Percentiles rank a stretch among this genome's conserved stretches.
Evolutionary conservation across 163 green algal genomes (phyloP).

Genomic region (Chloromonas sp.): DNA sequence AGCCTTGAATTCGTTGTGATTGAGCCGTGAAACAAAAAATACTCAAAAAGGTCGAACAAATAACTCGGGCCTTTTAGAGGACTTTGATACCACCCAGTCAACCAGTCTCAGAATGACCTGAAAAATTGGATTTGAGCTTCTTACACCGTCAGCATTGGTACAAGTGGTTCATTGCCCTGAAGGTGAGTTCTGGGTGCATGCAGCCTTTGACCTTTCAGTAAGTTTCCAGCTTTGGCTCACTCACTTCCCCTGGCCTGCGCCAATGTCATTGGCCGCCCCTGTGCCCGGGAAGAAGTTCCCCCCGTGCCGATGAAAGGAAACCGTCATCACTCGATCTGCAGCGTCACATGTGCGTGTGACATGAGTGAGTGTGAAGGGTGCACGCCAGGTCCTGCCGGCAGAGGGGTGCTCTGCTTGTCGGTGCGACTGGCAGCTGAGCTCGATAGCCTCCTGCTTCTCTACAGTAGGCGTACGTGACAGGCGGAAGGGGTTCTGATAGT

Average conservation of each 20-base stretch:
- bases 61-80: too few relatives aligned
- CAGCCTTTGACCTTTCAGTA: too few relatives aligned
- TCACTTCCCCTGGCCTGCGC: slow-evolving; percentile 38
- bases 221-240: not conserved
- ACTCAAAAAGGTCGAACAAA: too few relatives aligned
- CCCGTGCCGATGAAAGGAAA: slow-evolving; percentile 85
- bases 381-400: too few relatives aligned
- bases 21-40: too few relatives aligned
- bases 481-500: too few relatives aligned
- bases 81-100: too few relatives aligned
- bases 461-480: too few relatives aligned
- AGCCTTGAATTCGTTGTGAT: too few relatives aligned
- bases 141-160: not conserved
- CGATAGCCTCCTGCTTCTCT: too few relatives aligned
- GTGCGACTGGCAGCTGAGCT: not conserved
- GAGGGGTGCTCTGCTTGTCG: not conserved
- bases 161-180: not conserved
- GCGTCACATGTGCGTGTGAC: not conserved
- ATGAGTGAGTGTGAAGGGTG: not conserved
- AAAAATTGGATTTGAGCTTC: not conserved
- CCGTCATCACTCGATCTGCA: slow-evolving; percentile 73
- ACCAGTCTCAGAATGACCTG: too few relatives aligned
- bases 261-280: slow-evolving; percentile 61
- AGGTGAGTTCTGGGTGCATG: too few relatives aligned
- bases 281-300: slow-evolving; percentile 80